Evolutionary conservation across 371 early-diverging fungal species (phyloP), one percentile per base, ranked within the genome.

Genomic region (Actinomortierella wolfii): DNA sequence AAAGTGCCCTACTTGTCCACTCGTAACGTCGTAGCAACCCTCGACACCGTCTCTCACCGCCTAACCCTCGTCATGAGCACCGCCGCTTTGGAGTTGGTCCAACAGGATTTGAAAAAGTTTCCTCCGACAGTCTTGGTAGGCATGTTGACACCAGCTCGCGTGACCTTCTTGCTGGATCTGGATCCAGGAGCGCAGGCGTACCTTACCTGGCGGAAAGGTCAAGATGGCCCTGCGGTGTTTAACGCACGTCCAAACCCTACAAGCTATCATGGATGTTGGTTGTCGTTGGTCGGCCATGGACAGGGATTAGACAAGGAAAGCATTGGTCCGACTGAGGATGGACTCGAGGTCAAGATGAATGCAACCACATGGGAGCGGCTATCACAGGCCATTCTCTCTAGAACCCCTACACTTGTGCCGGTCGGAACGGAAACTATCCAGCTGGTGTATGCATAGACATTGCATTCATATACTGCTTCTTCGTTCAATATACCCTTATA

Each of bases 161-260:
- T 65, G 18, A 65, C 66, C 1, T 65, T 71, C 48, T 23, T 57
- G 52, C 49, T 71, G 54, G 73, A 71, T 41, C 28, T 71, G 34
- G 73, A 71, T 53, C 66, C 73, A 11, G 73, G 73, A 0, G 61
- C 73, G 13, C 73, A 71, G 41, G 73, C 73, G 8, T 71, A 71
- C 42, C 26, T 71, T 41, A 71, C 73, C 0, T 71, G 73, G 73
- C 61, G 66, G 26, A 39, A 34, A 4, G 73, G 73, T n/a, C 73
- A 71, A 29, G 59, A 61, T 3, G 66, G 66, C 2, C 56, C 66
- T 0, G 73, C 66, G 14, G 65, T 71, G 24, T 71, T 71, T 28
- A 71, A 71, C 46, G 73, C 73, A 3, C 53, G 62, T 44, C 73
- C 73, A 13, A 71, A 71, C 53, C 66, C 73, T 2, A 56, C 66